Conservation (phyloP, 345 rosid species). For the Salix caprea region DNA sequence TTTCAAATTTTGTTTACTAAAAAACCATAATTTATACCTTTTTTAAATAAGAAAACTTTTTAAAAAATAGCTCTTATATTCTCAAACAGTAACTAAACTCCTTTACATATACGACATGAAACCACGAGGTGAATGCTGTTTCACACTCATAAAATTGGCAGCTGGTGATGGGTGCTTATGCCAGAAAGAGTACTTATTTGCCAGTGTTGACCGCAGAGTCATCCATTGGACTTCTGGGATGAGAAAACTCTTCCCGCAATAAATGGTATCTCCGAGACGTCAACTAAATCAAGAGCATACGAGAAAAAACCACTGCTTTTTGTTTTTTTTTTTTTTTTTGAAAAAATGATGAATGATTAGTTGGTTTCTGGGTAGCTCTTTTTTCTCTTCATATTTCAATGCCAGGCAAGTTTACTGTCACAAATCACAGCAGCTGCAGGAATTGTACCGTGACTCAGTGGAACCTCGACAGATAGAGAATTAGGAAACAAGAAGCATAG, state of each 20-base stretch:
- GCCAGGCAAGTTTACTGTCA: background rate
- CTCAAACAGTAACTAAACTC: no score
- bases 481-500: no score
- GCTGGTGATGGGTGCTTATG: background rate
- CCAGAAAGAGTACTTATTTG: slow-evolving; percentile 8
- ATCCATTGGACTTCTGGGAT: background rate
- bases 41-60: no score
- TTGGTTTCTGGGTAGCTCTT: background rate
- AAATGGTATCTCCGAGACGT: slow-evolving; percentile 3
- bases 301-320: background rate
- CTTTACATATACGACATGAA: background rate
- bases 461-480: no score
- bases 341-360: background rate
- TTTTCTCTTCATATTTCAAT: background rate
- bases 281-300: background rate
- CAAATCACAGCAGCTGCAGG: background rate
- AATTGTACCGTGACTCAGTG: no score
- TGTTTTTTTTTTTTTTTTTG: background rate
- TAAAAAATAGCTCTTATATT: no score
- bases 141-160: background rate
- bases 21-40: no score
- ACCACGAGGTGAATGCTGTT: background rate
- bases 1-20: no score
- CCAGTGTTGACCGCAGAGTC: slow-evolving; percentile 22
- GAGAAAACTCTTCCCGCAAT: background rate